Base-by-base conservation (phyloP, 2,329 filamentous ascomycete genomes). In the Talaromyces pinophilus region DNA sequence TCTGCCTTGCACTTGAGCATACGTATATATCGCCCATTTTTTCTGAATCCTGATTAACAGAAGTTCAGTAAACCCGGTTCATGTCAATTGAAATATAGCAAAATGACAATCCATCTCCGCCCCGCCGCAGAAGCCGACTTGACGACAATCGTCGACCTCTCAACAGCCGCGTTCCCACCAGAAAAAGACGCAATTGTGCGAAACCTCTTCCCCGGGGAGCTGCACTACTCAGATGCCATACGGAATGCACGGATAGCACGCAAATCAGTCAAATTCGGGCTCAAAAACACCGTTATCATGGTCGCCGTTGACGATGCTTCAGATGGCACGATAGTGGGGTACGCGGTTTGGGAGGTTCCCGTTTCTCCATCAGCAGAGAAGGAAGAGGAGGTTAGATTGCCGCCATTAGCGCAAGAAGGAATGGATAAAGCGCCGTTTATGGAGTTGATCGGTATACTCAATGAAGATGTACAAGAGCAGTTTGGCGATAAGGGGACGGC, bases 81-180 rank as follows among this genome's bases (percentile, higher is more conserved):
- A 8, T 17, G 25, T 2, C 22, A 8, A 15, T 5, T 19, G 7
- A 35, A 57, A 1, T 1, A 6, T 15, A 44, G n/a, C 44, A 54
- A 44, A 42, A 63, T 63, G 61, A 17, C 46, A 8, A 52, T 63
- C 10, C 33, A 44, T 33, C 46, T 63, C 46, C 61, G 61, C 8
- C 61, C 61, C 11, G 61, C 46, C 15, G 22, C 61, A 2, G 46
- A 54, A 30, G 61, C 46, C 1, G 61, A 63, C 6, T 19, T 63
- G 19, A 5, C 61, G 19, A 52, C 19, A n/a, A 63, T 63, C 48
- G 61, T 63, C 46, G 61, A 63, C n/a, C 22, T 63, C 46, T 63
- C 61, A 54, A 63, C 61, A 52, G 61, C 35, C 35, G 48, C 61
- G 0, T 63, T 63, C 7, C 30, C 61, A 28, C 61, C 61, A 6